Base-by-base conservation (phyloP, 2,329 filamentous ascomycete genomes). In the Xylogone sp. region DNA sequence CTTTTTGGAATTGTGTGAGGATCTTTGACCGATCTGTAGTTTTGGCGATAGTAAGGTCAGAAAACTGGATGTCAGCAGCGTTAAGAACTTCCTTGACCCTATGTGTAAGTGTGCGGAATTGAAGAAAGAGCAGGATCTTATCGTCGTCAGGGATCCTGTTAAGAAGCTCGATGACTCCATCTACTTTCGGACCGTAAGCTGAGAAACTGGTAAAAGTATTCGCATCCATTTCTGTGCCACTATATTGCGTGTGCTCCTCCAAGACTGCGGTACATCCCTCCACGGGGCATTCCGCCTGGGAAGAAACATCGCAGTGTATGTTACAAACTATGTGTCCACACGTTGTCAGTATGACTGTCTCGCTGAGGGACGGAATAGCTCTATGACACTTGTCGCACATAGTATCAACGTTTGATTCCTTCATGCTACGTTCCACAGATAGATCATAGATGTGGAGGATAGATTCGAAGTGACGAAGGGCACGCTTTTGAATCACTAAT, bases 61-160 rank as follows among this genome's bases (percentile, higher is more conserved):
- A 61, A 53, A 69, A 66, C 0, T 54, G 46, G 19, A 77, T 69
- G 1, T 56, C 52, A 2, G 53, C 55, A 10, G 55, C 54, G 1
- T 56, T 20, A 2, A 77, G 61, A 0, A 73, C 69, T 0, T 60
- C 20, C 4, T 59, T 51, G 2, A 73, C 62, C 46, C 69, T 65
- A 2, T 68, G 53, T 47, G 78, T 68, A 27, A 81, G 64, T 12
- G 75, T 68, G 0, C 64, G 59, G 43, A 72, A 78, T 51, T 83
- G 81, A 1, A 81, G 71, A 59, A 84, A 84, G 1, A 84, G 56
- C 7, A 84, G 65, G 0, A 75, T 74, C 53, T 77, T 73, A n/a
- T 84, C 78, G 1, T 68, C 60, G 0, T 61, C 39, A 0, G 65
- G 66, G 27, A 78, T 65, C 2, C 47, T 31, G 0, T 58, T 44